phyloP scores from a whole-genome alignment of 305 asterid genomes.

The Ilex paraguariensis region DNA sequence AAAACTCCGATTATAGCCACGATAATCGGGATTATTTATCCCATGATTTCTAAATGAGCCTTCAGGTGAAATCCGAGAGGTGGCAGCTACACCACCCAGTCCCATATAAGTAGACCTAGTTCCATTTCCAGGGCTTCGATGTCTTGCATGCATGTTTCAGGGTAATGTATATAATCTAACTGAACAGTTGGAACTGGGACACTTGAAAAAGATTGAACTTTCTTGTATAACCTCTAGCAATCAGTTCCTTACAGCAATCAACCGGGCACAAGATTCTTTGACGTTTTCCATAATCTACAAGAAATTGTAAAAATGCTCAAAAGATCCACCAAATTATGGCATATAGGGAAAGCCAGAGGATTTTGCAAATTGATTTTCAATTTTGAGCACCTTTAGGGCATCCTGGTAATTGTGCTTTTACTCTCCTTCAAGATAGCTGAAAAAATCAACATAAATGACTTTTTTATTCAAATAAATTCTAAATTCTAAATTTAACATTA shows the following conservation, averaged over 20 bases:
- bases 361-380: neutral
- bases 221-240: neutral
- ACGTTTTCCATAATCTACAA: neutral
- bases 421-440: neutral
- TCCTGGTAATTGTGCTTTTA: too few relatives aligned
- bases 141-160: constrained; percentile 65
- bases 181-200: neutral
- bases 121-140: constrained; percentile 68
- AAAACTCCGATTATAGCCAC: constrained; percentile 54
- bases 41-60: constrained; percentile 59
- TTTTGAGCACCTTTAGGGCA: neutral
- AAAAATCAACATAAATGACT: neutral
- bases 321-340: neutral
- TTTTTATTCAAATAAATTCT: neutral
- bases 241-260: neutral
- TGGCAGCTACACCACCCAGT: constrained; percentile 37
- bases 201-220: neutral
- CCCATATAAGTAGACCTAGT: constrained; percentile 64
- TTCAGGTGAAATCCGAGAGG: constrained; percentile 61
- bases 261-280: neutral
- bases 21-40: constrained; percentile 40
- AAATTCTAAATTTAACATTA: too few relatives aligned
- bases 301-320: neutral
- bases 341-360: too few relatives aligned
- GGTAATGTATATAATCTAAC: neutral